Conservation (phyloP, 2,329 filamentous ascomycete species). For the Penicillium sp. region DNA sequence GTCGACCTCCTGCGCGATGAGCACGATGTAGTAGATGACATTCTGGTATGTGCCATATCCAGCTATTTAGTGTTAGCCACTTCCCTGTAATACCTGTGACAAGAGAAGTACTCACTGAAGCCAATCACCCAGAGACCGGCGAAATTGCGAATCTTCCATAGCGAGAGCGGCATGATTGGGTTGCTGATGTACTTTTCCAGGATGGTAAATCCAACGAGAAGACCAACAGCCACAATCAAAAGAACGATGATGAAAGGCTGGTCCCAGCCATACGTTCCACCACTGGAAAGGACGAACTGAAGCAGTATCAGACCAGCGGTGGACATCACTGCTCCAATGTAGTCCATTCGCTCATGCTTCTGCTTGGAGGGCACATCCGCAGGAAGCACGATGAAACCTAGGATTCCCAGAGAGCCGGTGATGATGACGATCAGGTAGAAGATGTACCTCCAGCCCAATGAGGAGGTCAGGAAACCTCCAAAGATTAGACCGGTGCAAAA, state of each 20-base stretch:
- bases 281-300: conserved; percentile 48
- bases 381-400: conserved; percentile 42
- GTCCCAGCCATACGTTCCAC: conserved; percentile 50
- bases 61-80: conserved; percentile 27
- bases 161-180: conserved; percentile 48
- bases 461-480: conserved; percentile 42
- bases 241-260: conserved; percentile 49
- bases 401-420: conserved; percentile 30
- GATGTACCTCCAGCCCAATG: conserved; percentile 43
- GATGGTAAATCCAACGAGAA: conserved; percentile 42
- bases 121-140: conserved; percentile 49
- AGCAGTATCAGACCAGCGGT: conserved; percentile 47
- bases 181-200: conserved; percentile 48
- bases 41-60: conserved; percentile 48
- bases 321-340: conserved; percentile 44
- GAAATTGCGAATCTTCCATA: conserved; percentile 51
- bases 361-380: conserved; percentile 38
- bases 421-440: conserved; percentile 39
- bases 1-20: conserved; percentile 45
- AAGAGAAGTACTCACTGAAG: conserved; percentile 33
- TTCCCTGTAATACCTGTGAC: fast-evolving
- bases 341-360: conserved; percentile 41
- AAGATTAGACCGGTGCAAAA: conserved; percentile 45
- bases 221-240: conserved; percentile 38
- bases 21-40: conserved; percentile 46